A percentile compares a stretch with the other conserved stretches of the same genome.
Conservation (phyloP, 2,329 filamentous ascomycete genomes). For the Paecilomyces fulvus region DNA sequence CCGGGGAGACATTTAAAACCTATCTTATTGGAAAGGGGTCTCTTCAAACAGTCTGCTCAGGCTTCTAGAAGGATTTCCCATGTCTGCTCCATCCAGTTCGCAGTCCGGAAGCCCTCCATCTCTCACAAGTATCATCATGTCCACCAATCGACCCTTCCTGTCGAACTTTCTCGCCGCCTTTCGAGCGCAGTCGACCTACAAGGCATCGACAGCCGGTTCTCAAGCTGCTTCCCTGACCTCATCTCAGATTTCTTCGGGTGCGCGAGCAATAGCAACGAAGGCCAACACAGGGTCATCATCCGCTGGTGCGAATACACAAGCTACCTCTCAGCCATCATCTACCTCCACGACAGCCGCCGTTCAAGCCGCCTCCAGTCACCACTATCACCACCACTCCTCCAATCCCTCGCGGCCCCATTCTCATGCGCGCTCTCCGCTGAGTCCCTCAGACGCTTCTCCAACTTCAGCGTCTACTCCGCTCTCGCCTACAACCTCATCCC, state of each 20-base stretch:
- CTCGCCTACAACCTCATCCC: slow-evolving; percentile 13
- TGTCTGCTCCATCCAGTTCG: neutral
- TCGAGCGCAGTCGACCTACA: slow-evolving; percentile 54
- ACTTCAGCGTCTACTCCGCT: slow-evolving; percentile 30
- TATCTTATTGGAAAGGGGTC: neutral
- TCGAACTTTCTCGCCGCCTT: slow-evolving; percentile 61
- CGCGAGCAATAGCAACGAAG: slow-evolving; percentile 43
- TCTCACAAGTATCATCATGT: slow-evolving; percentile 38
- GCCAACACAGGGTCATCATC: slow-evolving; percentile 18
- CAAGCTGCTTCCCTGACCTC: slow-evolving; percentile 30
- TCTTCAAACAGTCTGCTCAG: neutral
- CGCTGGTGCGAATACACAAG: slow-evolving; percentile 5
- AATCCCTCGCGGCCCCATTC: slow-evolving; percentile 12
- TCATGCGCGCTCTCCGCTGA: slow-evolving; percentile 11
- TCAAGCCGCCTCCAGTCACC: slow-evolving; percentile 34
- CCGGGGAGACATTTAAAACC: neutral
- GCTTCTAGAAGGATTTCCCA: neutral
- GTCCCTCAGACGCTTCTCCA: slow-evolving; percentile 14
- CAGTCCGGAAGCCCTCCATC: neutral
- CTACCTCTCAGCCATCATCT: slow-evolving; percentile 9
- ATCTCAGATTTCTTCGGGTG: slow-evolving; percentile 32
- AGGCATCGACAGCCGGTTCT: slow-evolving; percentile 36
- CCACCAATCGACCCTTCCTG: slow-evolving; percentile 58
- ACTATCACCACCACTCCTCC: slow-evolving; percentile 21
- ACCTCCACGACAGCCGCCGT: slow-evolving; percentile 26